These are phyloP conservation scores for Sedum album DNA, from an alignment of 164 flowering plant genomes.

Conservation along the genomic window DNA sequence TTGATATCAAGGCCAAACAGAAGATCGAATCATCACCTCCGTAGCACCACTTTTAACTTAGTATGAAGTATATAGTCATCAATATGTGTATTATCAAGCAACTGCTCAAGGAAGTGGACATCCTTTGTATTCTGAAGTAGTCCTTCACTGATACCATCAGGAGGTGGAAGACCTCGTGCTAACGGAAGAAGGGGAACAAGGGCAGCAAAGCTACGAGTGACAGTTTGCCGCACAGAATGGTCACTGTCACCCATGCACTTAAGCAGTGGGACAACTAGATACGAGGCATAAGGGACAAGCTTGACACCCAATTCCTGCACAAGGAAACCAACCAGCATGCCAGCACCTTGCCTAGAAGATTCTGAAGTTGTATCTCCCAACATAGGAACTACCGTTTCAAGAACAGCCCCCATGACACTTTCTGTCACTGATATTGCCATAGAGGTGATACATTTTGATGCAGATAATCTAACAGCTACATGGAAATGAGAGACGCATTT, in stretches of 20 bases:
- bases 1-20: neutral
- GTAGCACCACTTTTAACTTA: constrained; percentile 69
- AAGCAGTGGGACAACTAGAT: constrained; percentile 89
- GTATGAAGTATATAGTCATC: constrained; percentile 82
- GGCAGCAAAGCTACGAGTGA: constrained; percentile 97
- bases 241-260: constrained; percentile 96
- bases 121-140: constrained; percentile 67
- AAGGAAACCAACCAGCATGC: constrained; percentile 89
- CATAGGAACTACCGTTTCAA: constrained; percentile 80
- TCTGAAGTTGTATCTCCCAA: constrained; percentile 61
- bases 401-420: constrained; percentile 70
- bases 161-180: constrained; percentile 82
- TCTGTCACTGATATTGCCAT: constrained; percentile 81
- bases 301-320: constrained; percentile 83
- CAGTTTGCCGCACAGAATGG: constrained; percentile 82
- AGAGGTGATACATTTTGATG: constrained; percentile 89
- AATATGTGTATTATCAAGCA: constrained; percentile 94
- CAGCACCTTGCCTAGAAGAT: constrained; percentile 90
- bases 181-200: constrained; percentile 98
- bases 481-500: constrained; percentile 73
- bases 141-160: constrained; percentile 56
- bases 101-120: constrained; percentile 82
- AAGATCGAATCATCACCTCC: constrained; percentile 47
- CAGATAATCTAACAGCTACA: constrained; percentile 90
- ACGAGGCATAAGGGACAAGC: constrained; percentile 83